Base-by-base conservation (phyloP, 345 rosid genomes). In the Adansonia digitata region DNA sequence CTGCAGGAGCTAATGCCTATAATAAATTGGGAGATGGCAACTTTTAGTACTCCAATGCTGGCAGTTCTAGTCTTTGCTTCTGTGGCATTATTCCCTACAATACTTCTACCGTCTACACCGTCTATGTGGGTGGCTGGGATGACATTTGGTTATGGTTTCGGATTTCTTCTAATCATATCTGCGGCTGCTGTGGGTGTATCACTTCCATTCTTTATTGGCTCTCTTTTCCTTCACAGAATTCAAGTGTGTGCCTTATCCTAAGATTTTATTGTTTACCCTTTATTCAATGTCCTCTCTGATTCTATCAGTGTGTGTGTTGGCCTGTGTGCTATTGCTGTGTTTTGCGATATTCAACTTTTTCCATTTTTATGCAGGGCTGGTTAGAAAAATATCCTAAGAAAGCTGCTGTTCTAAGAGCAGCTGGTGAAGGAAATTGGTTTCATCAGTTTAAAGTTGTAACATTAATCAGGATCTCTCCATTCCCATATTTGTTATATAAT, bases 61-160 rank as follows among this genome's bases (percentile, higher is more conserved):
- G 94, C 90, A 55, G 74, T 91, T 85, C 72, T 95, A 51, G 81
- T 95, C 61, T 87, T 95, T 85, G 85, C 89, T 68, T 90, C 98
- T 2, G 88, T 95, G 62, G 97, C 97, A 65, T 77, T 91, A 55
- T 95, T 95, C 77, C 99, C 99, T 39, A 77, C 89, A 63, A 53
- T 95, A 49, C 90, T 95, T 78, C 75, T 95, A 11, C 99, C 99
- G 51, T 95, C 99, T 42, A 74, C 97, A 37, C 99, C 99, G 56
- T 93, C 99, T 17, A 93, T 93, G 99, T 95, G 99, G 99, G 89
- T 90, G 49, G 98, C 93, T 31, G 99, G 99, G 73, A 89, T 95
- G 88, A 87, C 94, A 46, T 95, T 95, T 78, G 97, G 99, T 67
- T 95, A 95, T 77, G 99, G 97, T 59, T 87, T 77, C 26, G 98